Base-by-base conservation (phyloP, 495 filamentous ascomycete genomes). In the Bathelium albidoporum region DNA sequence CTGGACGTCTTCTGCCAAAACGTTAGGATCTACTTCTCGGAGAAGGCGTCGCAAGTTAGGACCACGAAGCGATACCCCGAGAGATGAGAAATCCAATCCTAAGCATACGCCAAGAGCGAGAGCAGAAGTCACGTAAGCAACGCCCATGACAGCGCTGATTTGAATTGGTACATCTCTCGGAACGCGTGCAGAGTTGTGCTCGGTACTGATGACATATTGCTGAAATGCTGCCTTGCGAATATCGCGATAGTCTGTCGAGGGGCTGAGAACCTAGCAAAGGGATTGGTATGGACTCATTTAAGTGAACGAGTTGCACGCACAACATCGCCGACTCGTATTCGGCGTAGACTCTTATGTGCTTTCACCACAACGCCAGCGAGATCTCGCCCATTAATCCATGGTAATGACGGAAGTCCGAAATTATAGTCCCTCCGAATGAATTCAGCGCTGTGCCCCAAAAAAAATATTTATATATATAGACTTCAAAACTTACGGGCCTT, bases 241-340 rank as follows among this genome's bases (percentile, higher is more conserved):
- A 64, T 89, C 85, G 1, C 87, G 81, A 69, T 88, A 88, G 72
- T 89, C 86, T 29, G 85, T 89, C 7, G 85, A 87, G 11, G 66
- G 66, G 20, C 66, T 64, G 32, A 68, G 65, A 20, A 55, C 49
- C 49, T 55, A 20, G 16, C 2, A n/a, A 10, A 29, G 29, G 10
- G 24, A 7, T 55, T 2, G 16, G 49, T 29, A 29, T 9, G 26
- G 12, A 29, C 24, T 9, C 24, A 29, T 11, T 29, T 11, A 2
- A 55, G 9, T 28, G 24, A 10, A n/a, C 49, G 20, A 14, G 84
- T 80, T 0, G 81, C 82, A 22, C 86, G 76, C 9, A 89, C 85
- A 49, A 78, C 71, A 60, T 87, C 84, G 29, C 83, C 81, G 31
- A 74, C 70, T 44, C 75, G 74, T 29, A 87, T 70, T 34, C 82